These are phyloP conservation scores for Polychytrium aggregatum DNA, from an alignment of 192 early-diverging fungal genomes.

Conservation along the genomic window DNA sequence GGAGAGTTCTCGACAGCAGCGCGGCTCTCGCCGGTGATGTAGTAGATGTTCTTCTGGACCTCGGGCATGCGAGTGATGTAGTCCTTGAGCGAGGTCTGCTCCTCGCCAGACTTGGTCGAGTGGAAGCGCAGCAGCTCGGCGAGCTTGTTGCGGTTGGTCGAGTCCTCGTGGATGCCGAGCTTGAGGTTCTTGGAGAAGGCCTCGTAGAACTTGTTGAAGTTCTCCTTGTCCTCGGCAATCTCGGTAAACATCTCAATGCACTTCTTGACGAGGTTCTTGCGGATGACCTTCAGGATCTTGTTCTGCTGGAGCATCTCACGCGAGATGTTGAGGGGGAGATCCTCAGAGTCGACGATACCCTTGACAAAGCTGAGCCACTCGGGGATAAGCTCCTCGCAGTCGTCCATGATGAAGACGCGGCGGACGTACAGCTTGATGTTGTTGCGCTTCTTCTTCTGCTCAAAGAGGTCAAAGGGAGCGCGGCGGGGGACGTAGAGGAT, in stretches of 20 bases:
- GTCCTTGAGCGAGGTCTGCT: constrained; percentile 98
- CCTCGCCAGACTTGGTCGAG: constrained; percentile 98
- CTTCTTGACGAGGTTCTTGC: constrained; percentile 99
- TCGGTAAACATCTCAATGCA: constrained; percentile 96
- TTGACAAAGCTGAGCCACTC: constrained; percentile 99
- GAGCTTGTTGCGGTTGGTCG: constrained; percentile 93
- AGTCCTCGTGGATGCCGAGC: constrained; percentile 98
- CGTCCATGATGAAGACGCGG: constrained; percentile 99
- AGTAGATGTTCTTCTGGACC: constrained; percentile 99
- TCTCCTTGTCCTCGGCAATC: constrained; percentile 97
- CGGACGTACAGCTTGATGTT: constrained; percentile 99
- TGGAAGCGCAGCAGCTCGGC: constrained; percentile 94
- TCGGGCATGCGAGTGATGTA: constrained; percentile 99
- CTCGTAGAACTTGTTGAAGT: constrained; percentile 99
- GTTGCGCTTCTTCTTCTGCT: constrained; percentile 99
- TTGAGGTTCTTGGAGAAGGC: constrained; percentile 99
- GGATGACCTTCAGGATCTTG: constrained; percentile 99
- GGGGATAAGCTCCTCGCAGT: constrained; percentile 98
- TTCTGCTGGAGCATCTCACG: constrained; percentile 99
- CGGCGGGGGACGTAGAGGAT: constrained; percentile 94
- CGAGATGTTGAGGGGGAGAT: constrained; percentile 98
- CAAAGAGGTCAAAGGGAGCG: constrained; percentile 96
- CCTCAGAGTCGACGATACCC: constrained; percentile 99
- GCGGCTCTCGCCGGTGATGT: constrained; percentile 91
- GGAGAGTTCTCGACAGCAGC: constrained; percentile 92